phyloP scores from a whole-genome alignment of 768 basidiomycete species.

The Mycena pura region DNA sequence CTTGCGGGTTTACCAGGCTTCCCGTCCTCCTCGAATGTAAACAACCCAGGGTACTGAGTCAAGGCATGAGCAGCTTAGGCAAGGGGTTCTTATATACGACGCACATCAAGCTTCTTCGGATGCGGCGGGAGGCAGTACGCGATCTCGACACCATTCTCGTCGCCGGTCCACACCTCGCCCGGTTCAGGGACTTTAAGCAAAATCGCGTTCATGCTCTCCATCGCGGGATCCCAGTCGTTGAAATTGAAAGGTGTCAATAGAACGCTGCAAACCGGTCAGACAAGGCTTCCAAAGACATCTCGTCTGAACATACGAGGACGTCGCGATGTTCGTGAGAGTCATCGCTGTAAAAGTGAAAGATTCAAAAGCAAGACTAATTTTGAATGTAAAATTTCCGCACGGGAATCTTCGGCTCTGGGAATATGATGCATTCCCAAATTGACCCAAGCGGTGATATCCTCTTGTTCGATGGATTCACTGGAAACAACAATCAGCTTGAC shows the following conservation, averaged over 20 bases:
- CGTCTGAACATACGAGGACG: constrained; percentile 51
- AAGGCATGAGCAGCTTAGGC: neutral
- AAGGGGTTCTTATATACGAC: neutral
- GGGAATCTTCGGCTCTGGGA: constrained; percentile 69
- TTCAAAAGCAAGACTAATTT: neutral
- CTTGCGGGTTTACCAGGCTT: constrained; percentile 5
- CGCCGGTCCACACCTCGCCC: constrained; percentile 47
- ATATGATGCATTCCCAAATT: constrained; percentile 74
- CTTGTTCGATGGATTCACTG: constrained; percentile 62
- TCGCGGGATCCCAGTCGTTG: constrained; percentile 67
- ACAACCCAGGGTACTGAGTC: constrained; percentile 5
- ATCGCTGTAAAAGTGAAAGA: constrained; percentile 38
- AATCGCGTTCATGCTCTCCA: constrained; percentile 62
- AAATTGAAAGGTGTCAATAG: constrained; percentile 68
- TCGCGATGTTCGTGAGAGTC: constrained; percentile 62
- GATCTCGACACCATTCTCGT: constrained; percentile 60
- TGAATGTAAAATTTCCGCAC: neutral
- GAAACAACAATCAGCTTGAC: neutral
- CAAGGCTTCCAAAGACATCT: neutral
- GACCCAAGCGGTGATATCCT: constrained; percentile 72
- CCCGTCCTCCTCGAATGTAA: constrained; percentile 24
- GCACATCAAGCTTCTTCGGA: constrained; percentile 37
- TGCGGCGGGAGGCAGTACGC: constrained; percentile 31
- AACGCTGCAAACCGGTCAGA: constrained; percentile 44
- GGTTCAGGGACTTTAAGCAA: constrained; percentile 49